Base-by-base conservation (phyloP, 495 filamentous ascomycete genomes). In the Beverwykella pulmonaria region DNA sequence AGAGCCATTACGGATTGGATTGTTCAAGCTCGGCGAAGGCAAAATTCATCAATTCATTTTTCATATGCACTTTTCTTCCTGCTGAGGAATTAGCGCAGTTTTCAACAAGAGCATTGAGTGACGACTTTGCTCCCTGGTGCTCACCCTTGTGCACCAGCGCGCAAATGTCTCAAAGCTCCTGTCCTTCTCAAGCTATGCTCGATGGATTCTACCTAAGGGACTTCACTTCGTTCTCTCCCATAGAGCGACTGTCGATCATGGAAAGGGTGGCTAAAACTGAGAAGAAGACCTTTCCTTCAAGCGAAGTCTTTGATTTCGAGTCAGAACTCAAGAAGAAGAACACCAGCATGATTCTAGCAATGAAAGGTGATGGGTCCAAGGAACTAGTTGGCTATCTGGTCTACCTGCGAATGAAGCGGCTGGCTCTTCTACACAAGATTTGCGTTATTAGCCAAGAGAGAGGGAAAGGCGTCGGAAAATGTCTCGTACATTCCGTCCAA, bases 381-480 rank as follows among this genome's bases (percentile, higher is more conserved):
- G 25, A 63, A 26, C 19, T 80, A 72, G 64, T 80, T 41, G 84
- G 81, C 32, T 88, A 88, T 72, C 73, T 82, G 25, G 80, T 87
- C 49, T 84, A 82, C 71, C 79, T 82, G 27, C 78, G 82, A 32
- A 79, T 81, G 54, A 85, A 82, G 70, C 79, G 81, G 39, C 55
- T 78, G 15, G 81, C 80, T 25, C 73, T 84, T 12, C 74, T 88
- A 44, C 84, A 88, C 69, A 88, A 88, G 61, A 75, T 88, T 36
- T 87, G 84, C 63, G 83, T 87, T 17, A 71, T 77, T 27, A 78
- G 82, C 64, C 55, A 73, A n/a, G 78, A 82, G 67, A 80, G 84
- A 61, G 76, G 79, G 27, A 77, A 81, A 72, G 86, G 86, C 32
- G 72, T 86, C 29, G 86, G 82, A 47, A 78, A 74, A 64, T 74